A percentile compares a stretch with the other conserved stretches of the same genome.
Evolutionary conservation across 2,329 filamentous ascomycete species (phyloP).

Genomic region (Pyrenophora teres): DNA sequence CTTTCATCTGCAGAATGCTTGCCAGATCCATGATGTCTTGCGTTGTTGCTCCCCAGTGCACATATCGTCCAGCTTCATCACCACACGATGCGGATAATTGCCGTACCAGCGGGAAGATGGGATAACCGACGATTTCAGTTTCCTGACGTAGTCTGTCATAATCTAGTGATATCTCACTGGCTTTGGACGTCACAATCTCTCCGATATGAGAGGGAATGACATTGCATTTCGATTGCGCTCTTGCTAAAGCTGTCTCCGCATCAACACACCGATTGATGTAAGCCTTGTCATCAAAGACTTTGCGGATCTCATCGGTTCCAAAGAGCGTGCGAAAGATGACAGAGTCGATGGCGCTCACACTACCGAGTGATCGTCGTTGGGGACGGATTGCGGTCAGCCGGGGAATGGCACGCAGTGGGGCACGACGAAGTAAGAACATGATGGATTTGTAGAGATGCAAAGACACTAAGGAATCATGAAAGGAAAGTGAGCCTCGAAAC

Average conservation of each 20-base stretch:
- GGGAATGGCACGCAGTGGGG: constrained; percentile 26
- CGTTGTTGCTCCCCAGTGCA: constrained; percentile 64
- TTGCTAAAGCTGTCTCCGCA: constrained; percentile 58
- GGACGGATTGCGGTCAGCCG: constrained; percentile 17
- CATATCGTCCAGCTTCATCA: constrained; percentile 51
- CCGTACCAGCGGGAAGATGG: constrained; percentile 57
- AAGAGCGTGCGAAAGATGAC: constrained; percentile 58
- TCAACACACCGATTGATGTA: constrained; percentile 57
- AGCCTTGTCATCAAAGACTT: constrained; percentile 57
- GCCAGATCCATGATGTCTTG: constrained; percentile 65
- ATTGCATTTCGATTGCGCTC: constrained; percentile 55
- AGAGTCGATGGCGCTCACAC: constrained; percentile 53
- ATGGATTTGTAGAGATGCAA: constrained; percentile 13
- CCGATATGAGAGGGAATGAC: constrained; percentile 53
- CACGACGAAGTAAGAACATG: constrained; percentile 39
- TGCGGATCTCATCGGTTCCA: constrained; percentile 57
- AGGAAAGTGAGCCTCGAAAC: constrained; percentile 8
- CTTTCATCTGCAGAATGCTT: constrained; percentile 58
- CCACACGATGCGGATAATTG: constrained; percentile 51
- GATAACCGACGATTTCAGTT: constrained; percentile 61
- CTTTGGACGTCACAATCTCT: constrained; percentile 38
- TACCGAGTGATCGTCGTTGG: constrained; percentile 35
- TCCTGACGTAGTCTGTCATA: constrained; percentile 51
- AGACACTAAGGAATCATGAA: constrained; percentile 9
- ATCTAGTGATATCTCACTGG: constrained; percentile 46